A percentile compares a stretch with the other conserved stretches of the same genome.
phyloP scores from a whole-genome alignment of 1,284 basidiomycete species.

The Megacollybia platyphylla region DNA sequence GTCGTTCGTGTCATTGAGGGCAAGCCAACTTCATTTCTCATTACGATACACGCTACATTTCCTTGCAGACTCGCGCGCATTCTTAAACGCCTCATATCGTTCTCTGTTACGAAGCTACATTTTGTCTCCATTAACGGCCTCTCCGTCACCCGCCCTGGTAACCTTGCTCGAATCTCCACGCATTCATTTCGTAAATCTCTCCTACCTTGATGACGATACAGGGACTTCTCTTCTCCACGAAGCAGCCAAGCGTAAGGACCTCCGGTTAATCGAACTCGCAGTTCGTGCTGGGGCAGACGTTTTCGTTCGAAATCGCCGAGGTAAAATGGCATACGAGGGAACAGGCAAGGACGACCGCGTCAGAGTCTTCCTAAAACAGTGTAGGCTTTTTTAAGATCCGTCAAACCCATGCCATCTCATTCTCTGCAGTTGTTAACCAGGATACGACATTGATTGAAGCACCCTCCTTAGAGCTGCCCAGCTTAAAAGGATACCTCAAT shows the following conservation, averaged over 20 bases:
- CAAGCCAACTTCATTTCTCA: slow-evolving; percentile 17
- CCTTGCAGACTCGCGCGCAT: slow-evolving; percentile 61
- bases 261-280: slow-evolving; percentile 73
- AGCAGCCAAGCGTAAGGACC: slow-evolving; percentile 74
- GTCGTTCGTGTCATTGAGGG: slow-evolving; percentile 68
- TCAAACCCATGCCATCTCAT: slow-evolving; percentile 1
- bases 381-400: slow-evolving; percentile 25
- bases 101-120: slow-evolving; percentile 66
- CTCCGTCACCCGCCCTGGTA: slow-evolving; percentile 38
- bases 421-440: slow-evolving; percentile 57
- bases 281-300: slow-evolving; percentile 85
- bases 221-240: slow-evolving; percentile 81
- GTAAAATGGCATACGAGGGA: slow-evolving; percentile 66
- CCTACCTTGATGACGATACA: slow-evolving; percentile 64
- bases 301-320: slow-evolving; percentile 74
- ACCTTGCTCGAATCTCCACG: slow-evolving; percentile 52
- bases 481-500: slow-evolving; percentile 71
- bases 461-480: slow-evolving; percentile 44
- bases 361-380: slow-evolving; percentile 75
- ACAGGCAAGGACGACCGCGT: slow-evolving; percentile 70
- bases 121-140: slow-evolving; percentile 34
- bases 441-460: slow-evolving; percentile 49
- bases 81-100: slow-evolving; percentile 69
- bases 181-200: slow-evolving; percentile 47
- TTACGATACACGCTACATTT: not conserved